Evolutionary conservation across 371 early-diverging fungal species (phyloP), one percentile per base, ranked within the genome.

Genomic region (Lichtheimia corymbifera): DNA sequence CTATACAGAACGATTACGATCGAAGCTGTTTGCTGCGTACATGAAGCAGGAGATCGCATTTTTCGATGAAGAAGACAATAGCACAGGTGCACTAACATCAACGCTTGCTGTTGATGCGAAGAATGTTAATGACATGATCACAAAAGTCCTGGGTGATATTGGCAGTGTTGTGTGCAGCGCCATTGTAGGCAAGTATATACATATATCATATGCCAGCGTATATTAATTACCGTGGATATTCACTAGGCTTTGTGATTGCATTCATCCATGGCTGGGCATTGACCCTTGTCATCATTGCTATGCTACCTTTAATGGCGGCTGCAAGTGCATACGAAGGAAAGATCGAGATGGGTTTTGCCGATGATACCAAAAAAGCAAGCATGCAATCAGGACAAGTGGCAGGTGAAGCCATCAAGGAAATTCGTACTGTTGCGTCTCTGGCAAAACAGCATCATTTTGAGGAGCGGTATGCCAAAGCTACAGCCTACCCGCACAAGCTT

Each of bases 361-460:
- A 75, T 58, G 78, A 86, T 63, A 84, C 81, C 41, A 75, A 81
- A 65, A 83, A 84, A 55, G 86, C 89, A 0, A 90, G 90, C 58
- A 83, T 84, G 61, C 74, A 82, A 35, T 83, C 89, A 45, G 86
- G 88, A 53, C 87, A 88, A 67, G 80, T 87, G 41, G 92, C 94
- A 40, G 81, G 84, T 61, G 97, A 97, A 71, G 92, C 93, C 28
- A 88, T 97, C 52, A 77, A 86, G 55, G 85, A 88, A 71, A 90
- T 97, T 57, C 87, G 96, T 35, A 97, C 97, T 2, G 94, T 97
- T 13, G 85, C 88, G 28, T 75, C 90, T 4, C 76, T 97, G 17
- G 89, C 88, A 18, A 88, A 91, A 61, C 95, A 97, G 67, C 35
- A 55, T 18, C 70, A 77, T 22, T 91, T 94, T 60, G 83, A 86